Base-by-base conservation (phyloP, 768 basidiomycete species). In the Rhodotorula toruloides region DNA sequence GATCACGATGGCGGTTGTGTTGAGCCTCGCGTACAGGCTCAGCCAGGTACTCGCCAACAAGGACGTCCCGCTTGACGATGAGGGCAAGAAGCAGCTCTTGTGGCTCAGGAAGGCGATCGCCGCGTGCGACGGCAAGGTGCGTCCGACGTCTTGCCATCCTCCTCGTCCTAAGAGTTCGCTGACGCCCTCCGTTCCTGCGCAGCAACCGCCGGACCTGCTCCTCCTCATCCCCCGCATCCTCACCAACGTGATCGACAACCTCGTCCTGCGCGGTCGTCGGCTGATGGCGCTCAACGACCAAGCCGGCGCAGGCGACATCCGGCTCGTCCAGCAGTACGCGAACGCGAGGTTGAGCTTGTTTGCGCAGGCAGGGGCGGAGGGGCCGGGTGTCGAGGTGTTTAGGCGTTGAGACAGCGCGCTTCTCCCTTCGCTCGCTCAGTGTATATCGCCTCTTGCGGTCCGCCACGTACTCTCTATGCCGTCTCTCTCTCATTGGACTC, bases 21-120 rank as follows among this genome's bases (percentile, higher is more conserved):
- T 70, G 7, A 63, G 60, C 42, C 54, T 70, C 46, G 68, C 60
- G 49, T 70, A 43, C 61, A 40, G 68, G 31, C 42, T 70, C 11
- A 47, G 49, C 10, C 56, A 70, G 47, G 32, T 70, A 11, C 17
- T 65, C 11, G 53, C 47, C 25, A 17, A 12, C 1, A 27, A 29
- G 32, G 52, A 59, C 4, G 64, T 60, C 0, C 21, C 37, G 27
- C 10, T 62, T n/a, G 57, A 54, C 22, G 46, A 54, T 7, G 56
- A 58, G 29, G 64, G 58, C 14, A 55, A 42, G 48, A 49, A 21
- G n/a, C 42, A 44, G 46, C 42, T 65, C 31, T 31, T 49, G 14
- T 70, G 68, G 68, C 21, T 70, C 0, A 37, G 55, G 37, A 54
- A 61, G 31, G 56, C 60, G 12, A 17, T 70, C 31, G 53, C 47